These are phyloP conservation scores for Aspergillus haitiensis DNA, from an alignment of 495 filamentous ascomycete species.

Conservation along the genomic window DNA sequence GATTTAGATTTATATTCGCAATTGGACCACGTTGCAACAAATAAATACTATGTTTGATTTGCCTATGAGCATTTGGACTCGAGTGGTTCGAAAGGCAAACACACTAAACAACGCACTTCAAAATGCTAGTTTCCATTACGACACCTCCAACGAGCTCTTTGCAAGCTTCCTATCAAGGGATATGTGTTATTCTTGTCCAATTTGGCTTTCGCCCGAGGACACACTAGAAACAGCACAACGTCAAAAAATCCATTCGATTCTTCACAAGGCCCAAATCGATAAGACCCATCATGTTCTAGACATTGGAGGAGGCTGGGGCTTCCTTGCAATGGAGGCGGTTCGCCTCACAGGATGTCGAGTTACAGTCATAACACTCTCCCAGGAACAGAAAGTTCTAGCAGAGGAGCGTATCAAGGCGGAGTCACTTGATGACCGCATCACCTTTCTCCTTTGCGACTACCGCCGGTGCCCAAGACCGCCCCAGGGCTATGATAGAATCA, in stretches of 20 bases:
- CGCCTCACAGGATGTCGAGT: conserved; percentile 59
- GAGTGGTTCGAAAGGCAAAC: neutral
- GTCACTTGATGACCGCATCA: conserved; percentile 51
- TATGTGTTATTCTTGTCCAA: conserved; percentile 75
- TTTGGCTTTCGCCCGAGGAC: conserved; percentile 57
- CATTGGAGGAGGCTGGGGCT: conserved; percentile 69
- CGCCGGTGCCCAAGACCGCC: conserved; percentile 51
- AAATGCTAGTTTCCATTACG: conserved; percentile 13
- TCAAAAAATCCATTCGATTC: conserved; percentile 61
- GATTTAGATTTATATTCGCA: neutral
- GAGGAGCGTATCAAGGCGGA: conserved; percentile 55
- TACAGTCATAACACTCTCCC: conserved; percentile 60
- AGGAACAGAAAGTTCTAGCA: conserved; percentile 60
- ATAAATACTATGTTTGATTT: neutral
- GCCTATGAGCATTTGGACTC: neutral
- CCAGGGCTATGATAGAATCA: conserved; percentile 62
- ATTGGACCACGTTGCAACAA: neutral
- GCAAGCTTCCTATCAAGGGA: conserved; percentile 68
- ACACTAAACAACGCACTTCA: neutral
- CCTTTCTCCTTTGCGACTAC: conserved; percentile 64
- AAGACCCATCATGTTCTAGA: conserved; percentile 65
- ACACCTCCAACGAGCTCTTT: conserved; percentile 68
- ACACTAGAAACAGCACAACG: conserved; percentile 62
- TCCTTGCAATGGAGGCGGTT: conserved; percentile 63
- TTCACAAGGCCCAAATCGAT: conserved; percentile 59